A percentile compares a stretch with the other conserved stretches of the same genome.
phyloP scores from a whole-genome alignment of 2,329 filamentous ascomycete genomes.

The Cladobotryum protrusum region DNA sequence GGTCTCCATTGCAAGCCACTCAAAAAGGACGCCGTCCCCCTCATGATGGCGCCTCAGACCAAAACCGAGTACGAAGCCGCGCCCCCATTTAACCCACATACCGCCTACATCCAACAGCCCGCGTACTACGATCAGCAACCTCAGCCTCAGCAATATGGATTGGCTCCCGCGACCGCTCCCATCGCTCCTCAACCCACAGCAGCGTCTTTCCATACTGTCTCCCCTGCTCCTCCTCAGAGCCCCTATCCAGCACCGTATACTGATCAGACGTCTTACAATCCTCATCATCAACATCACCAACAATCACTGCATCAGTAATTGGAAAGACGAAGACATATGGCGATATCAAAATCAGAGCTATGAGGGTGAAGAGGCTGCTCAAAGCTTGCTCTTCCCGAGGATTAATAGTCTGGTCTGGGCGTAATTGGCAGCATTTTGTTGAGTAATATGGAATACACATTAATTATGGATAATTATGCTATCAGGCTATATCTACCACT shows the following conservation, averaged over 20 bases:
- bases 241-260: not conserved
- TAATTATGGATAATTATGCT: too few species aligned
- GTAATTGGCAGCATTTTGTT: not conserved
- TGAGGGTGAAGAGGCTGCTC: too few species aligned
- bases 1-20: conserved; percentile 35
- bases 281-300: conserved; percentile 7
- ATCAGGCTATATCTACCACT: too few species aligned
- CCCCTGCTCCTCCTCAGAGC: not conserved
- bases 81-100: conserved; percentile 13
- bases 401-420: not conserved
- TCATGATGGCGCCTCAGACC: conserved; percentile 8
- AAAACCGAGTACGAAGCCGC: conserved; percentile 11
- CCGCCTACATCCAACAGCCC: conserved; percentile 13
- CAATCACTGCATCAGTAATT: conserved; percentile 12
- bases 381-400: not conserved
- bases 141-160: not conserved
- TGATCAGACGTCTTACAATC: not conserved
- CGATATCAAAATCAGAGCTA: too few species aligned
- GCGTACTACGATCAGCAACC: conserved; percentile 2
- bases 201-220: not conserved
- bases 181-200: not conserved
- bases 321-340: too few species aligned
- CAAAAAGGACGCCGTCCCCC: conserved; percentile 3
- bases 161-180: not conserved
- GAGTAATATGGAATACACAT: not conserved